Conservation (phyloP, 2,329 filamentous ascomycete genomes). For the Beauveria medogensis region DNA sequence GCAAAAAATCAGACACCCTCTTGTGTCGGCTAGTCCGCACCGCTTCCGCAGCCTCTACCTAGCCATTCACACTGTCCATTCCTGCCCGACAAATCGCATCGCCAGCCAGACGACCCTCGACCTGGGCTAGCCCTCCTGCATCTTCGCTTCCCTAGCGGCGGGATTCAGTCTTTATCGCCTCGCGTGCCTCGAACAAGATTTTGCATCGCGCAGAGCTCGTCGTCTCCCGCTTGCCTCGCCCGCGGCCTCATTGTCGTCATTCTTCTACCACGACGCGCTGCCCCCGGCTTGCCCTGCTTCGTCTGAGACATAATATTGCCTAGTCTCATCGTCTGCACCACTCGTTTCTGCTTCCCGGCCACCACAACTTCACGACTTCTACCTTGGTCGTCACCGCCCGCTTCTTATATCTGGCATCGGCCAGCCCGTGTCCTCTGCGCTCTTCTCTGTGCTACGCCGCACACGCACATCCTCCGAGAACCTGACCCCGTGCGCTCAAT, state of each 20-base stretch:
- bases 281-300: neutral
- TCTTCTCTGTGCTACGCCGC: constrained; percentile 2
- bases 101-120: neutral
- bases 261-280: neutral
- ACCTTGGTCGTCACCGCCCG: neutral
- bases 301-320: constrained; percentile 9
- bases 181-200: neutral
- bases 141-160: constrained; percentile 7
- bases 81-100: constrained; percentile 8
- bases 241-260: neutral
- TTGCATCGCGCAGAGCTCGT: neutral
- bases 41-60: neutral
- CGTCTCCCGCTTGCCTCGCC: neutral
- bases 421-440: neutral
- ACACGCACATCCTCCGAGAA: neutral
- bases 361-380: neutral
- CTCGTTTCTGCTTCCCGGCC: neutral
- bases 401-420: constrained; percentile 1
- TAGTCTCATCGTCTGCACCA: constrained; percentile 6
- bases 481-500: constrained; percentile 3
- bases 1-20: constrained; percentile 8
- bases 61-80: neutral
- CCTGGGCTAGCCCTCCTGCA: constrained; percentile 4
- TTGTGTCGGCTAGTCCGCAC: constrained; percentile 7
- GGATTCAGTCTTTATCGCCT: constrained; percentile 1